Percentiles rank a stretch among this genome's conserved stretches.
These are phyloP conservation scores for Neurospora sp. DNA, from an alignment of 495 filamentous ascomycete species.

Conservation along the genomic window DNA sequence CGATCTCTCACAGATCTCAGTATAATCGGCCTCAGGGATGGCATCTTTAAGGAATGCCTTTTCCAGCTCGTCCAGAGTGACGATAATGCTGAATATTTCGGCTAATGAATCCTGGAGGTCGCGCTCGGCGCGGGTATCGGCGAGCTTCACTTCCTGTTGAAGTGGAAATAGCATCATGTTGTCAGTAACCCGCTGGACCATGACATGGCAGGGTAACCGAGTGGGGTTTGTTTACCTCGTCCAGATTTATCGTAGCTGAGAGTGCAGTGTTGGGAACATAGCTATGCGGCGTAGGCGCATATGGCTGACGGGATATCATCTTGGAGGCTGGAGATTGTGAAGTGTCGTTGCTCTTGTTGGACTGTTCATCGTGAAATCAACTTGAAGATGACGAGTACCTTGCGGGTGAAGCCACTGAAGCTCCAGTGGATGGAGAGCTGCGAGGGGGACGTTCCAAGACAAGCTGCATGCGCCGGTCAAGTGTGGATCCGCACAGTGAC, in stretches of 20 bases:
- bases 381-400: neutral
- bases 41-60: slow-evolving; percentile 96
- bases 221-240: slow-evolving; percentile 52
- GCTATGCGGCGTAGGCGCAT: slow-evolving; percentile 85
- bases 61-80: slow-evolving; percentile 90
- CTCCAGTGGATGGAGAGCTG: neutral
- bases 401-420: neutral
- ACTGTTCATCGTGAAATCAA: neutral
- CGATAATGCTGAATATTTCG: slow-evolving; percentile 94
- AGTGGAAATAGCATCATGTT: neutral
- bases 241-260: slow-evolving; percentile 82
- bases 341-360: neutral
- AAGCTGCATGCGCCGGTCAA: neutral
- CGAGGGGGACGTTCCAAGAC: neutral
- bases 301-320: slow-evolving; percentile 44
- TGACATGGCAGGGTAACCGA: neutral
- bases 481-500: neutral
- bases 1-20: slow-evolving; percentile 84
- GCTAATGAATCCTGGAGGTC: slow-evolving; percentile 93
- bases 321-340: slow-evolving; percentile 12
- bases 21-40: slow-evolving; percentile 83
- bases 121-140: slow-evolving; percentile 71
- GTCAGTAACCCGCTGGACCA: neutral
- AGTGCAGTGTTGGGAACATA: slow-evolving; percentile 71
- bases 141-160: slow-evolving; percentile 79